Evolutionary conservation across 192 early-diverging fungal genomes (phyloP), one percentile per base, ranked within the genome.

Genomic region (Dissophora ornata): DNA sequence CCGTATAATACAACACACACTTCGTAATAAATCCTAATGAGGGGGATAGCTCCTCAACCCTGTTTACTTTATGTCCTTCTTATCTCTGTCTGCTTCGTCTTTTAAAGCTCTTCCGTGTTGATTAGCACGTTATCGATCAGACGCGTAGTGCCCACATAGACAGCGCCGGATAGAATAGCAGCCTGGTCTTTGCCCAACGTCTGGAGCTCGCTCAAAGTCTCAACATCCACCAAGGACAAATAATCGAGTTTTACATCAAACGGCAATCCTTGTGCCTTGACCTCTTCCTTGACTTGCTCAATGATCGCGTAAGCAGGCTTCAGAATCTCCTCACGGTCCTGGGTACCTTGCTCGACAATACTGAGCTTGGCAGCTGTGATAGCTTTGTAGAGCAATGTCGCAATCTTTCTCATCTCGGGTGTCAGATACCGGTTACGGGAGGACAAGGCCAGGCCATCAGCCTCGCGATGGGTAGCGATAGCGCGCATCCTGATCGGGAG

Each of bases 41-140:
- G n/a, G n/a, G n/a, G n/a, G n/a, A n/a, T n/a, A n/a, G n/a, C n/a
- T n/a, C n/a, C n/a, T n/a, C n/a, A n/a, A n/a, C n/a, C n/a, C n/a
- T n/a, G n/a, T n/a, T n/a, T n/a, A n/a, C n/a, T n/a, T n/a, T n/a
- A n/a, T n/a, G n/a, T n/a, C n/a, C 36, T 6, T 38, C 36, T 38
- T 6, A 38, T 38, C 36, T 38, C 13, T 38, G 13, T 38, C 36
- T 9, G 12, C 36, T 45, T 45, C n/a, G 44, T 44, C 18, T 30
- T 49, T 53, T 67, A 77, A 0, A 79, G 59, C 53, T 73, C 70
- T 7, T 74, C 54, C 16, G 63, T 66, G 51, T 92, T 92, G 19
- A 98, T 67, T 8, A 97, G 71, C 10, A 96, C 68, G 81, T 99
- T 99, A 80, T 99, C 97, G 57, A 99, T 97, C 28, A 99, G 84